Conservation (phyloP, 2,329 filamentous ascomycete genomes). For the Fusarium sacchari region DNA sequence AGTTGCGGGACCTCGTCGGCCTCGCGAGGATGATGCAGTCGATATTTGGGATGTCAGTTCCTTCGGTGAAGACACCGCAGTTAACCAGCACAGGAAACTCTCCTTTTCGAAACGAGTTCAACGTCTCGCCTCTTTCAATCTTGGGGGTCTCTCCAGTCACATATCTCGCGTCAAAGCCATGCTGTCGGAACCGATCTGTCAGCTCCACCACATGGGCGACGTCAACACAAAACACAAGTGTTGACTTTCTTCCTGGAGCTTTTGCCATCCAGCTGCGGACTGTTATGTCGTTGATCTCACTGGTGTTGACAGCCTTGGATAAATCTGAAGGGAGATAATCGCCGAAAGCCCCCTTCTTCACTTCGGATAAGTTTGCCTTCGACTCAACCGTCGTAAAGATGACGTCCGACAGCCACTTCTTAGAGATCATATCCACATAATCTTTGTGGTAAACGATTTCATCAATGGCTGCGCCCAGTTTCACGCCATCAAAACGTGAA, state of each 20-base stretch:
- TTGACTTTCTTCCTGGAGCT: slow-evolving; percentile 79
- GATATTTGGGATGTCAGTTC: slow-evolving; percentile 96
- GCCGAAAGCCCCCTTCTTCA: slow-evolving; percentile 69
- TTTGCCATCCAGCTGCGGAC: slow-evolving; percentile 87
- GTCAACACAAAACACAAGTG: slow-evolving; percentile 94
- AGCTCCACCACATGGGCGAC: slow-evolving; percentile 81
- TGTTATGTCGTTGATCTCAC: slow-evolving; percentile 82
- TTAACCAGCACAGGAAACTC: slow-evolving; percentile 91
- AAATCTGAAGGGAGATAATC: slow-evolving; percentile 86
- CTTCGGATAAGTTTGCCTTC: slow-evolving; percentile 78
- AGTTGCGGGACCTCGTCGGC: slow-evolving; percentile 90
- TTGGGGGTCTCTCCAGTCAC: slow-evolving; percentile 85
- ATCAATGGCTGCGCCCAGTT: slow-evolving; percentile 85
- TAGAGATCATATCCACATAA: slow-evolving; percentile 75
- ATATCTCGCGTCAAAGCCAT: slow-evolving; percentile 84
- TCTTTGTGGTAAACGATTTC: slow-evolving; percentile 95
- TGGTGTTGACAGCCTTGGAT: slow-evolving; percentile 84
- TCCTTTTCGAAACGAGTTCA: slow-evolving; percentile 79
- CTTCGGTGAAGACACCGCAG: slow-evolving; percentile 96
- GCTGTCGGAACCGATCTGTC: slow-evolving; percentile 77
- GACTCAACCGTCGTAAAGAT: slow-evolving; percentile 92
- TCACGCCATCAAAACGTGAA: slow-evolving; percentile 82
- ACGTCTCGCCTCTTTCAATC: slow-evolving; percentile 71
- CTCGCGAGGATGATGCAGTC: slow-evolving; percentile 90
- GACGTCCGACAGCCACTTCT: slow-evolving; percentile 93